Evolutionary conservation across 2,329 filamentous ascomycete genomes (phyloP).

Genomic region (Nemania abortiva): DNA sequence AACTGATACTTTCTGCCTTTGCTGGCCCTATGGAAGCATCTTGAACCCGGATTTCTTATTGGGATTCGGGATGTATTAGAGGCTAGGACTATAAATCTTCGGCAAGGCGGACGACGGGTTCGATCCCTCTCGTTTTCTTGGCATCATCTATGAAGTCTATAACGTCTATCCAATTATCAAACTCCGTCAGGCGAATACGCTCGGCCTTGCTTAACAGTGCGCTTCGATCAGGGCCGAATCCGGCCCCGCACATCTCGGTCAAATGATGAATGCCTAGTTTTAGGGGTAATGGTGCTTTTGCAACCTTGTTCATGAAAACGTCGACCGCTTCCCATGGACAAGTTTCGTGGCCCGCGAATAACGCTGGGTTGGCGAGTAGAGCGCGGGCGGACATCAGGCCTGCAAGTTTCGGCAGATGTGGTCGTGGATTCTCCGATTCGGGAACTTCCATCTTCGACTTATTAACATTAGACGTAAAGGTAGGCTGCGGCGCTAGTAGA

Average conservation of each 20-base stretch:
- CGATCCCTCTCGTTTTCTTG: conserved; percentile 32
- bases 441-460: not conserved
- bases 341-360: conserved; percentile 68
- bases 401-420: conserved; percentile 61
- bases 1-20: not conserved
- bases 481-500: conserved; percentile 46
- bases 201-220: conserved; percentile 69
- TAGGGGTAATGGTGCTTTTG: conserved; percentile 69
- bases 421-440: conserved; percentile 41
- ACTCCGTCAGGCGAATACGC: conserved; percentile 61
- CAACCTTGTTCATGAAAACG: conserved; percentile 69
- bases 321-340: conserved; percentile 74
- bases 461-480: conserved; percentile 39
- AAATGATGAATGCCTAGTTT: conserved; percentile 75
- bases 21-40: not conserved
- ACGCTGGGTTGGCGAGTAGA: conserved; percentile 74
- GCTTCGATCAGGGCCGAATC: conserved; percentile 66
- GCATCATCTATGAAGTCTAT: conserved; percentile 69
- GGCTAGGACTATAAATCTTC: conserved; percentile 3
- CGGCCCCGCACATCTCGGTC: conserved; percentile 73
- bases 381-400: conserved; percentile 79
- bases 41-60: no score
- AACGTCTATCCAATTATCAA: conserved; percentile 67
- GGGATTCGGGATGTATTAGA: not conserved
- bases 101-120: conserved; percentile 16